phyloP scores from a whole-genome alignment of 805 yeast genomes.

The Ogataea methanolica region DNA sequence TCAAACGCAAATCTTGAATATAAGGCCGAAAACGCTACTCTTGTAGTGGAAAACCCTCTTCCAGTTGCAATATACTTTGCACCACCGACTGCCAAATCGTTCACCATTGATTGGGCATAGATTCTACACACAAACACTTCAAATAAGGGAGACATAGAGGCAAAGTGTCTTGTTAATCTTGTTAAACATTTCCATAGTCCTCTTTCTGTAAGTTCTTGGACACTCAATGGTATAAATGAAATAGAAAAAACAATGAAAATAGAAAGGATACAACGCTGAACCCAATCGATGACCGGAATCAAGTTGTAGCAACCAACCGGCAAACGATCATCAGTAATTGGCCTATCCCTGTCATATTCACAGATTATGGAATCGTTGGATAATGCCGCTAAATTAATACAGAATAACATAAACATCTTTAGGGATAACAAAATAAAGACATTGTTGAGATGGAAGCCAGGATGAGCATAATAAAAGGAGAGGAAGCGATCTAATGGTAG shows the following conservation, averaged over 20 bases:
- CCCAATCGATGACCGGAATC: slow-evolving; percentile 69
- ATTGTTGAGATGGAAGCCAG: slow-evolving; percentile 81
- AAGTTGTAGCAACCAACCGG: slow-evolving; percentile 73
- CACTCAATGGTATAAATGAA: slow-evolving; percentile 69
- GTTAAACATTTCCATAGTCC: slow-evolving; percentile 68
- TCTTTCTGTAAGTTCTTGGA: slow-evolving; percentile 72
- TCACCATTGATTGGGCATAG: slow-evolving; percentile 64
- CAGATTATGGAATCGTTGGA: slow-evolving; percentile 60
- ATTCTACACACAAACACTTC: slow-evolving; percentile 77
- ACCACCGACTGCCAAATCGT: slow-evolving; percentile 71
- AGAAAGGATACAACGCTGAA: slow-evolving; percentile 66
- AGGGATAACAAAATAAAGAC: slow-evolving; percentile 68
- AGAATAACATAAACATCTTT: slow-evolving; percentile 53
- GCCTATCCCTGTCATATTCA: slow-evolving; percentile 50
- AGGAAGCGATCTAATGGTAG: slow-evolving; percentile 73
- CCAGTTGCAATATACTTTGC: slow-evolving; percentile 82
- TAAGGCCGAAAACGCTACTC: slow-evolving; percentile 60
- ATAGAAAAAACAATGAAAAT: slow-evolving; percentile 71
- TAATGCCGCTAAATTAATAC: slow-evolving; percentile 59
- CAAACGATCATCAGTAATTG: slow-evolving; percentile 54
- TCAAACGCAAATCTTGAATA: slow-evolving; percentile 68
- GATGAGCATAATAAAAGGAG: slow-evolving; percentile 80
- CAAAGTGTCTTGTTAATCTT: slow-evolving; percentile 60
- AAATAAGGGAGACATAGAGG: slow-evolving; percentile 70
- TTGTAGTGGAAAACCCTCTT: slow-evolving; percentile 72